Percentiles rank a stretch among this genome's conserved stretches.
Conservation (phyloP, 2,329 filamentous ascomycete genomes). For the Arthrinium phaeospermum region DNA sequence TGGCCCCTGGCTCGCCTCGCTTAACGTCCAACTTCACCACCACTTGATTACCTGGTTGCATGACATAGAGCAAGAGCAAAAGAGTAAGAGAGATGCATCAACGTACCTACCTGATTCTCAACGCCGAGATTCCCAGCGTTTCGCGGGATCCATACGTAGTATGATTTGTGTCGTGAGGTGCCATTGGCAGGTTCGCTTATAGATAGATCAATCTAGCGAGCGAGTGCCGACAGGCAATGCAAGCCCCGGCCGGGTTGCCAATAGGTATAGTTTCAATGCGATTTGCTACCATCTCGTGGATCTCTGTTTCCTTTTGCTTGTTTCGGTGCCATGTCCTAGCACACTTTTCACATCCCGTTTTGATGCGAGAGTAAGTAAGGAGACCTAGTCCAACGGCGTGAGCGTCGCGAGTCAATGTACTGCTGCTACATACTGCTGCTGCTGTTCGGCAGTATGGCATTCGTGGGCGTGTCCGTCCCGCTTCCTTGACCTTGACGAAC, state of each 20-base stretch:
- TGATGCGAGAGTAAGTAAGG: too few species aligned
- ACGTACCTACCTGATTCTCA: background rate
- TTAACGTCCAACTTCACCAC: background rate
- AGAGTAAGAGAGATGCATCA: background rate
- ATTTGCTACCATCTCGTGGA: background rate
- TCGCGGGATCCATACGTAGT: background rate
- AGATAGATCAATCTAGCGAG: background rate
- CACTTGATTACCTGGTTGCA: background rate
- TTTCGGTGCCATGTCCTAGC: background rate
- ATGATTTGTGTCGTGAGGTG: constrained; percentile 3
- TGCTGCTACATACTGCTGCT: background rate
- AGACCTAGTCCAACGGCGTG: background rate
- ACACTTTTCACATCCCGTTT: background rate
- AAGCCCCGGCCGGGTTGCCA: too few species aligned
- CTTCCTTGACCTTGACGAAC: background rate
- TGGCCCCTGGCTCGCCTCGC: background rate
- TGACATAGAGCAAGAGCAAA: background rate
- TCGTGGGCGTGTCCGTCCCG: too few species aligned
- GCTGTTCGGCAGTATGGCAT: background rate
- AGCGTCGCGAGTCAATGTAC: background rate
- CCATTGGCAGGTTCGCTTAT: background rate
- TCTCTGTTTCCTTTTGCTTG: background rate
- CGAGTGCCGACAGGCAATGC: background rate
- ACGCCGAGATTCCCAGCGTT: background rate
- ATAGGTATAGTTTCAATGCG: background rate